Conservation (phyloP, 768 basidiomycete genomes). For the Phanerochaete sordida region DNA sequence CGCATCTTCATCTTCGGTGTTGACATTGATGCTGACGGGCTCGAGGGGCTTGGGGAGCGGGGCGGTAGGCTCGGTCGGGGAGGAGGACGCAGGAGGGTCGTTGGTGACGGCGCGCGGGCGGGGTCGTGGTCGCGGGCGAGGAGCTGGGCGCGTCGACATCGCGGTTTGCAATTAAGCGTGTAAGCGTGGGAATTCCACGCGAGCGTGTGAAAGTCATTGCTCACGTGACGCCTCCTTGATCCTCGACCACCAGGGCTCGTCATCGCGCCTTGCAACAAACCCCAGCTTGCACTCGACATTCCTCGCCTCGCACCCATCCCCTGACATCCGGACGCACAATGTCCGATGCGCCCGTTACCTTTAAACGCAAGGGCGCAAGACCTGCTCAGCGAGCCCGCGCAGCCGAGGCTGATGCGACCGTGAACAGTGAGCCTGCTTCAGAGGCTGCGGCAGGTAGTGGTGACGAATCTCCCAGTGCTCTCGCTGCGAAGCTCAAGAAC, state of each 20-base stretch:
- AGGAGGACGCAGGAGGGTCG: conserved; percentile 14
- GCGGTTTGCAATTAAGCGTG: conserved; percentile 18
- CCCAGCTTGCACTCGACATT: neutral
- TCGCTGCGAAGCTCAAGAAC: conserved; percentile 68
- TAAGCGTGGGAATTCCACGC: conserved; percentile 11
- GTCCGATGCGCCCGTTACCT: conserved; percentile 31
- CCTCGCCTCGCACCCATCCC: neutral
- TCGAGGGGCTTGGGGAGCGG: conserved; percentile 5
- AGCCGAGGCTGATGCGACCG: conserved; percentile 27
- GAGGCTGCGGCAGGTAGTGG: conserved; percentile 29
- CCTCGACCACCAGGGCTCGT: neutral
- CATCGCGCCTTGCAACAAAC: neutral
- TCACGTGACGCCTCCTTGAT: conserved; percentile 2
- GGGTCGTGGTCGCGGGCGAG: conserved; percentile 25
- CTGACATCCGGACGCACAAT: conserved; percentile 10
- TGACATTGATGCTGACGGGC: conserved; percentile 6
- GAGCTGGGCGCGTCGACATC: conserved; percentile 32
- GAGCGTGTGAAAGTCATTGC: conserved; percentile 22
- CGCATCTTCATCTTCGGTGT: conserved; percentile 51
- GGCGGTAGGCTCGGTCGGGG: conserved; percentile 13
- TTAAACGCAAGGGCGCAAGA: conserved; percentile 42
- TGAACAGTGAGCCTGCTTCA: conserved; percentile 15
- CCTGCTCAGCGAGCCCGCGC: conserved; percentile 34
- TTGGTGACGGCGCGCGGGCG: conserved; percentile 35
- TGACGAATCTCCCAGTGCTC: conserved; percentile 54